These are phyloP conservation scores for Pythium diclinum DNA, from an alignment of 352 stramenopile species.

Conservation along the genomic window DNA sequence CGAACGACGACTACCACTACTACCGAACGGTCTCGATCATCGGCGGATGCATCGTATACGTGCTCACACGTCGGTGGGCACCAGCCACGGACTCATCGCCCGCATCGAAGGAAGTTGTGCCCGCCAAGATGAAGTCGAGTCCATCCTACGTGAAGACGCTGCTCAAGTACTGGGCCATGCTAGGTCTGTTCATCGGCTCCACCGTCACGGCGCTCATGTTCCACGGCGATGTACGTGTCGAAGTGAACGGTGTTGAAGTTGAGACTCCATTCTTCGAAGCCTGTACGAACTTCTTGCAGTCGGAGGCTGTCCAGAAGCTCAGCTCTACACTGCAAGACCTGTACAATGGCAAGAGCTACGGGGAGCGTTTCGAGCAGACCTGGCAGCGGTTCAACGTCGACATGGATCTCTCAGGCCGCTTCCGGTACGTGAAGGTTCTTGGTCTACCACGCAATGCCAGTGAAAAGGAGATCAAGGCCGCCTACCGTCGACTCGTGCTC, in stretches of 20 bases:
- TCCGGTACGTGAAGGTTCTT: slow-evolving; percentile 23
- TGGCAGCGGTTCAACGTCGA: slow-evolving; percentile 20
- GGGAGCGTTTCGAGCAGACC: slow-evolving; percentile 17
- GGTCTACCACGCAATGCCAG: slow-evolving; percentile 8
- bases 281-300: slow-evolving; percentile 15
- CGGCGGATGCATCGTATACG: slow-evolving; percentile 1
- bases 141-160: slow-evolving; percentile 4
- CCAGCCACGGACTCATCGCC: too few relatives aligned
- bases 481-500: slow-evolving; percentile 25
- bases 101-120: neutral
- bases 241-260: slow-evolving; percentile 9
- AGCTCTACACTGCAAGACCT: slow-evolving; percentile 10
- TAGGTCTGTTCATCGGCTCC: neutral
- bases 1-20: slow-evolving; percentile 8
- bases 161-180: slow-evolving; percentile 14
- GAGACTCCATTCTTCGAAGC: slow-evolving; percentile 17
- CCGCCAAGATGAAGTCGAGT: neutral
- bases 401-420: slow-evolving; percentile 24
- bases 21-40: neutral
- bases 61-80: slow-evolving; percentile 10
- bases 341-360: slow-evolving; percentile 7
- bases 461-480: slow-evolving; percentile 21
- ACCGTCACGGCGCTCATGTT: slow-evolving; percentile 8
- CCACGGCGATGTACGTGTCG: slow-evolving; percentile 10
- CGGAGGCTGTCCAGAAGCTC: slow-evolving; percentile 14